Conservation (phyloP, 2,329 filamentous ascomycete species). For the Blastomyces parvus region DNA sequence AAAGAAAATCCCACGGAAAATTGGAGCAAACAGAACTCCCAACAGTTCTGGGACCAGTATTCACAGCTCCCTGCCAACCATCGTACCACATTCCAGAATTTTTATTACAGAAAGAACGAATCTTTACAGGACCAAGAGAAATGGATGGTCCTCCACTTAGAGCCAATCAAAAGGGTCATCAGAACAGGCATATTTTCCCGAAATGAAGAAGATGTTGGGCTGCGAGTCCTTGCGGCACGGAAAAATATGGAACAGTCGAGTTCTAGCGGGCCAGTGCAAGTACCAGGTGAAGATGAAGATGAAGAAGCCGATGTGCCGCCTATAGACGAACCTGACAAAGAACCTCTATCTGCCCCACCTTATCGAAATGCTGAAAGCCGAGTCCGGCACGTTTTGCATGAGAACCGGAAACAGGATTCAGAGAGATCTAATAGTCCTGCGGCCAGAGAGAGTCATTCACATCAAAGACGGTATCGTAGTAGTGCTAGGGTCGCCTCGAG, state of each 20-base stretch:
- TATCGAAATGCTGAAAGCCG: background rate
- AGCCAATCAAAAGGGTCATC: conserved; percentile 4
- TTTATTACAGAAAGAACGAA: background rate
- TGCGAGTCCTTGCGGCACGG: conserved; percentile 5
- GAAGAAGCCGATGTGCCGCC: background rate
- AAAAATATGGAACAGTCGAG: background rate
- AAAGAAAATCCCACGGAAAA: conserved; percentile 2
- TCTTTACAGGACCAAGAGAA: background rate
- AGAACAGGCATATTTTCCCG: conserved; percentile 6
- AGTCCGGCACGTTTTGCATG: background rate
- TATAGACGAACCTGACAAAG: background rate
- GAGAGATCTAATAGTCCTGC: background rate
- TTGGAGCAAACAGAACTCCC: background rate
- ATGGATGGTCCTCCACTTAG: background rate
- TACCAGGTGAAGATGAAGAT: background rate
- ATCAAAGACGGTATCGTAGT: background rate
- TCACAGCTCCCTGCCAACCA: conserved; percentile 6
- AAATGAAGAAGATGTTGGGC: conserved; percentile 4
- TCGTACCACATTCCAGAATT: background rate
- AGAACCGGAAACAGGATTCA: background rate
- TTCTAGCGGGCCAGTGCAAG: background rate
- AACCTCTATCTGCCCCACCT: background rate
- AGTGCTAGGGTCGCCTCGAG: background rate
- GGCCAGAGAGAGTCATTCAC: background rate
- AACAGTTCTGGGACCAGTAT: conserved; percentile 6